Conservation (phyloP, 495 filamentous ascomycete genomes). For the Aspergillus leporis region DNA sequence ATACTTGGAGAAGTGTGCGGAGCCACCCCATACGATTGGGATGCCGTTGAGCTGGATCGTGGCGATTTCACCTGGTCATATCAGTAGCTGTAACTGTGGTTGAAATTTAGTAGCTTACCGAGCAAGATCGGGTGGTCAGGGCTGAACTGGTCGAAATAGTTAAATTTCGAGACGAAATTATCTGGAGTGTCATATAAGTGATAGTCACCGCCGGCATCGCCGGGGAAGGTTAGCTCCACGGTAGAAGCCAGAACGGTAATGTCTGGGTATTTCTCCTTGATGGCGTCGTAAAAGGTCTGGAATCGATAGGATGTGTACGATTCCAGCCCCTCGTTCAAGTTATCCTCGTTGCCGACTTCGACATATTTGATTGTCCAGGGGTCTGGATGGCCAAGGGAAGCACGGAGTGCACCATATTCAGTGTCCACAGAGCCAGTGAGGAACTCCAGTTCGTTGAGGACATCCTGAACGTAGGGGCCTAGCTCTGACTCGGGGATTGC, state of each 20-base stretch:
- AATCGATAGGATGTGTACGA: constrained; percentile 49
- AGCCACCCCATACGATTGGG: constrained; percentile 28
- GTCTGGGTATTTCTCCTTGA: constrained; percentile 49
- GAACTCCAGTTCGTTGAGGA: constrained; percentile 64
- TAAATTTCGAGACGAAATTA: constrained; percentile 53
- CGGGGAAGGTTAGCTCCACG: constrained; percentile 38
- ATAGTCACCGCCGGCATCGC: constrained; percentile 44
- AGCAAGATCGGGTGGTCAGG: constrained; percentile 44
- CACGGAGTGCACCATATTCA: constrained; percentile 44
- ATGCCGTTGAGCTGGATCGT: constrained; percentile 47
- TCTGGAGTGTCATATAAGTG: constrained; percentile 53
- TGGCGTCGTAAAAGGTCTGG: constrained; percentile 45
- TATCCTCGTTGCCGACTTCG: constrained; percentile 60
- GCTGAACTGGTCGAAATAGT: constrained; percentile 50
- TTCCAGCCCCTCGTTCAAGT: constrained; percentile 35
- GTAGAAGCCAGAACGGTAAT: constrained; percentile 50
- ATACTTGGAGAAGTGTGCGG: constrained; percentile 46
- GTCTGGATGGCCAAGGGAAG: constrained; percentile 45
- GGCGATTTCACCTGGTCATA: constrained; percentile 47
- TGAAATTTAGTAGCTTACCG: constrained; percentile 35
- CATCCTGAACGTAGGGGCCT: constrained; percentile 51
- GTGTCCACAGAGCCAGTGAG: constrained; percentile 38
- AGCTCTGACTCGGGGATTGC: constrained; percentile 32
- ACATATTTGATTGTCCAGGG: constrained; percentile 51
- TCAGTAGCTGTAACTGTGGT: background rate